Base-by-base conservation (phyloP, 108 stramenopile species). In the Schizochytrium sp. region DNA sequence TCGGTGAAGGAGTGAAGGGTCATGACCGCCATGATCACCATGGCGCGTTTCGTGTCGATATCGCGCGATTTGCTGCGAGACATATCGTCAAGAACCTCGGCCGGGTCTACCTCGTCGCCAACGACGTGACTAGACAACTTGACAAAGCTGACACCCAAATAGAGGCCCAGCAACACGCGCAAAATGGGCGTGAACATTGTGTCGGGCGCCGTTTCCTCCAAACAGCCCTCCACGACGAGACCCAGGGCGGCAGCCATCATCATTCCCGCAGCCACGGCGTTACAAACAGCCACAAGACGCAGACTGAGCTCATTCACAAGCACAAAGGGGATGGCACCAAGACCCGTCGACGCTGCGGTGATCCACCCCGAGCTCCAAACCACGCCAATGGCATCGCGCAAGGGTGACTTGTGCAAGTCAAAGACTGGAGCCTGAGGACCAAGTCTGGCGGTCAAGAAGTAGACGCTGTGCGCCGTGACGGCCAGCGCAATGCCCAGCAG, bases 351-450 rank as follows among this genome's bases (percentile, higher is more conserved):
- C 34, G 98, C 72, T 45, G 98, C 98, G n/a, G 97, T 97, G 53
- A 99, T 95, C 99, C 99, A 99, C 58, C 97, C 99, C 89, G 94
- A 98, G 89, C 96, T 98, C 76, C 95, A 99, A 21, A 99, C 99
- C 58, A 97, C 96, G 51, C 91, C 89, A 59, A 95, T 41, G n/a
- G 76, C 45, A 18, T 83, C 76, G 14, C 3, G 25, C 76, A 53
- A 45, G n/a, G 76, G 87, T 16, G 72, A 23, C 94, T 95, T 44
- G 23, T 71, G 44, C 18, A 71, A 60, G 48, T 63, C 69, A 83
- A 83, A 83, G 55, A 16, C 2, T 57, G 55, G 14, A 16, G 55
- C 55, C 55, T 3, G 55, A 8, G 55, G 55, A 16, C 55, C 41
- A 10, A 69, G 63, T 28, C 63, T 34, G 21, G 10, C 34, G 8